phyloP scores from a whole-genome alignment of 345 rosid genomes.

The Dipteronia sinensis region DNA sequence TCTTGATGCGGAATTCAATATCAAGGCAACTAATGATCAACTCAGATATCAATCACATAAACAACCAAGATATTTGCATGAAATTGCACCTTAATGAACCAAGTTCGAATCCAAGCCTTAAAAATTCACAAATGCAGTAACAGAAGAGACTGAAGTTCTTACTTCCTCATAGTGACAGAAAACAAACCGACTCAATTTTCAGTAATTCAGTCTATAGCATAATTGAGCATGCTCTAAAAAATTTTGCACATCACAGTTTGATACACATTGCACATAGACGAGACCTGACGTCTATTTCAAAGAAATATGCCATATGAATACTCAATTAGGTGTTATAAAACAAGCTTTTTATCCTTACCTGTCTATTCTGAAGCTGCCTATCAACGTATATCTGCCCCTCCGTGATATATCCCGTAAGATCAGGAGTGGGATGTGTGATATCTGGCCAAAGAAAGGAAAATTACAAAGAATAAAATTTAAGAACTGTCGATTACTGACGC shows the following conservation, averaged over 20 bases:
- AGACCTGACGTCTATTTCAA: neutral
- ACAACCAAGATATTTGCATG: neutral
- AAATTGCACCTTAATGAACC: neutral
- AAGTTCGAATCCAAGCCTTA: neutral
- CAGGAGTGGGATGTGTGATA: conserved; percentile 98
- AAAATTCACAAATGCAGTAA: neutral
- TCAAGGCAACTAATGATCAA: neutral
- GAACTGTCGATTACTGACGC: conserved; percentile 8
- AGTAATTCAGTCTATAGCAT: neutral
- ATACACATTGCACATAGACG: neutral
- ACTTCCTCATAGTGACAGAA: neutral
- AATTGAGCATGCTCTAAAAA: neutral
- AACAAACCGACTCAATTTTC: neutral
- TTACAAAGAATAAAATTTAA: neutral
- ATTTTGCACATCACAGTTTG: neutral
- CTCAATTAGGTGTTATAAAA: neutral
- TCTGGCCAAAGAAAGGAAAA: conserved; percentile 46
- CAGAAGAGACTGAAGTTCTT: neutral
- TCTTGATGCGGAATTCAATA: conserved; percentile 1
- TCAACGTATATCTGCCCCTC: conserved; percentile 95
- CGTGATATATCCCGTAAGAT: conserved; percentile 98
- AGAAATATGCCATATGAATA: neutral
- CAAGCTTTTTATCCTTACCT: conserved; percentile 44
- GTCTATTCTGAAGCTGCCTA: conserved; percentile 82
- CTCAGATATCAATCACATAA: neutral